These are phyloP conservation scores for Gentiana straminea DNA, from an alignment of 257 asterid genomes.

Conservation along the genomic window DNA sequence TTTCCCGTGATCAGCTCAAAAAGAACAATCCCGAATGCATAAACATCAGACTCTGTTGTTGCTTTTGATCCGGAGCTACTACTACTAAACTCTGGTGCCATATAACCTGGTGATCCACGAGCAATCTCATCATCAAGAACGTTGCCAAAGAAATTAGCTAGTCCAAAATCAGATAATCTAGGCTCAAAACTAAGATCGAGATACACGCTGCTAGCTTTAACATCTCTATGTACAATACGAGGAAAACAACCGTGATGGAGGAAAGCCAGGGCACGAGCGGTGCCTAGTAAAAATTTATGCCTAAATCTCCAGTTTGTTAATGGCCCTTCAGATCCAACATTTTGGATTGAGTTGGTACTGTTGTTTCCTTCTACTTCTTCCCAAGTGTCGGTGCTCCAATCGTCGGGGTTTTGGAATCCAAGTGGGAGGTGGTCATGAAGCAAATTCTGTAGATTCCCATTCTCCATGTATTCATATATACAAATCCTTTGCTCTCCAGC, in stretches of 20 bases:
- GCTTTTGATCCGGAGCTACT: slow-evolving; percentile 34
- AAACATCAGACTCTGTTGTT: slow-evolving; percentile 66
- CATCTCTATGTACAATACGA: slow-evolving; percentile 68
- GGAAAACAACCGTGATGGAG: slow-evolving; percentile 91
- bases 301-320: slow-evolving; percentile 57
- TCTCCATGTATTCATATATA: slow-evolving; percentile 84
- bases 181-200: slow-evolving; percentile 66
- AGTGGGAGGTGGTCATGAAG: slow-evolving; percentile 71
- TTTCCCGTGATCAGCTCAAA: slow-evolving; percentile 78
- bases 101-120: slow-evolving; percentile 53
- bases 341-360: slow-evolving; percentile 37
- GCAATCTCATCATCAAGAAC: slow-evolving; percentile 47
- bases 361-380: slow-evolving; percentile 33
- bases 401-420: slow-evolving; percentile 52
- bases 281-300: slow-evolving; percentile 67
- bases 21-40: slow-evolving; percentile 69
- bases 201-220: slow-evolving; percentile 76
- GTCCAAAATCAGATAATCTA: slow-evolving; percentile 68
- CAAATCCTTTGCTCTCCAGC: slow-evolving; percentile 89
- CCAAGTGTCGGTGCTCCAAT: slow-evolving; percentile 75
- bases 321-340: slow-evolving; percentile 50
- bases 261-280: slow-evolving; percentile 80
- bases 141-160: slow-evolving; percentile 61
- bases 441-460: slow-evolving; percentile 71
- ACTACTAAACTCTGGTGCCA: slow-evolving; percentile 63